Evolutionary conservation across 345 rosid genomes (phyloP), one percentile per base, ranked within the genome.

Genomic region (Kandelia obovata): DNA sequence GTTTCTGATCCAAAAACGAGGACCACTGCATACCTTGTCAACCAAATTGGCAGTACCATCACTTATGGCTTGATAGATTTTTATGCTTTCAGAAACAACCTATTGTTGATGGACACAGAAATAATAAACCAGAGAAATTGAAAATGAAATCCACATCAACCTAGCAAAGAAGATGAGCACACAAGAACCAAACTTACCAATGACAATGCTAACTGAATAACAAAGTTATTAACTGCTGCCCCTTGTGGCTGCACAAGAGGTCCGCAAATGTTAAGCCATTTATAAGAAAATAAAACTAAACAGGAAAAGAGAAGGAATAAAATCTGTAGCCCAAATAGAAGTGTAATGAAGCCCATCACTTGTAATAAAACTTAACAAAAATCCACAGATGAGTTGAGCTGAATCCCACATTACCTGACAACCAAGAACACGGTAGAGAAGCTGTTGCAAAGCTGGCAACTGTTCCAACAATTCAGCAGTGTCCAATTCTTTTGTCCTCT

Each of bases 221-320:
- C 81, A 77, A 83, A 73, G 64, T 32, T 34, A 64, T 76, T 83
- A 1, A 65, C 53, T 43, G 78, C 66, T n/a, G 72, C 70, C 13
- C 84, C 86, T 37, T 71, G 78, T 65, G 86, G 86, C 82, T 78
- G 84, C 75, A 73, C 10, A 68, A 66, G 37, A 30, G 32, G 60
- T n/a, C 61, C 55, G 62, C 8, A 35, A 8, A 65, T 25, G 30
- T 56, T 32, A 43, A 68, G 58, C 19, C 20, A 71, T 34, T 51
- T 13, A 64, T 26, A 56, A 60, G 46, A 23, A 26, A 16, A 6
- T 34, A 70, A 61, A 25, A 49, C 34, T 10, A 53, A 70, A 27
- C 6, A 13, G 19, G 63, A 39, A 37, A 15, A 25, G 39, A 58
- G 25, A 57, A 19, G 43, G 27, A 20, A 47, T 71, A 16, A 64